Evolutionary conservation across 768 basidiomycete genomes (phyloP), one percentile per base, ranked within the genome.

Genomic region (Gloeophyllum trabeum): DNA sequence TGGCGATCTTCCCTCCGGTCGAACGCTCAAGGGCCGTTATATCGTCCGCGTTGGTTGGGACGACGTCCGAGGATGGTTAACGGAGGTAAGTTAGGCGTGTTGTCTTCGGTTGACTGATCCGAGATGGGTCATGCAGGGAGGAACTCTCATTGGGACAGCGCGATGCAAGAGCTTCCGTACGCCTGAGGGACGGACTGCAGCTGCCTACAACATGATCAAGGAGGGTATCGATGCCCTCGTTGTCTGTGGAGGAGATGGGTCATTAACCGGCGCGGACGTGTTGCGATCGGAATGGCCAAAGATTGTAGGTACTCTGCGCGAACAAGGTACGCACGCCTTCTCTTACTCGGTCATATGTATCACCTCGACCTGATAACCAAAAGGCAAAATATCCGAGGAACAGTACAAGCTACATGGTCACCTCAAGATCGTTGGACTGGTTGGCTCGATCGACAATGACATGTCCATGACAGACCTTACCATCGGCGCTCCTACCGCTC

Each of bases 401-500:
- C 85, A 96, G 54, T 70, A 72, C 24, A 56, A 69, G n/a, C 64
- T 65, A 12, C 82, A 92, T 53, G 69, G 77, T 19, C 87, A 97
- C 54, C 81, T 99, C 48, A 86, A 77, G 60, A 96, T 99, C 51
- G 94, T 94, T 47, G 96, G 96, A n/a, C 78, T 99, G 32, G 96
- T 98, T 46, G 96, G 96, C 25, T 94, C 91, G 3, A 98, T 99
- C 56, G 96, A 99, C 64, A 99, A 99, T 55, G 96, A 98, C 58
- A 97, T 99, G 93, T 85, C 87, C 13, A 72, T 94, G 75, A 98
- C 96, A 16, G 92, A 98, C 61, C 61, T 96, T 55, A 99, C 96
- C 5, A 98, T 98, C 55, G 96, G 94, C 38, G 94, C 92, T 1
- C 80, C 88, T 1, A 99, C 94, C 2, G 94, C 94, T 16, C 66